Evolutionary conservation across 176 grass and related monocot genomes (phyloP).

Genomic region (Zoysia pacifica): DNA sequence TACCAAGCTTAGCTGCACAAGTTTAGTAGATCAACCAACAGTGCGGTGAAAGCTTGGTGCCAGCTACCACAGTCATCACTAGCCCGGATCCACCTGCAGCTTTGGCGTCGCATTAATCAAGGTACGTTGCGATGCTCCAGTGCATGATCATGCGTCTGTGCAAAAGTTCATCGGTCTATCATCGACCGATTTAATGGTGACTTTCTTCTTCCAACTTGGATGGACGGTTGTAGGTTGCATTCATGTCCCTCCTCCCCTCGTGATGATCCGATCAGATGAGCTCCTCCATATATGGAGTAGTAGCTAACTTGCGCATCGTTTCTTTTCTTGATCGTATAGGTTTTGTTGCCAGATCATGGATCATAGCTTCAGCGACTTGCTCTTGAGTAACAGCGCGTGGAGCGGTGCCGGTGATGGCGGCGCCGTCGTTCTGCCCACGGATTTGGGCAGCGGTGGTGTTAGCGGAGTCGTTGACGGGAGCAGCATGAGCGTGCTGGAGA

Average conservation of each 20-base stretch:
- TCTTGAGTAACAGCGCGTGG: constrained; percentile 47
- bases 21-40: too few relatives aligned
- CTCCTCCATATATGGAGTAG: background rate
- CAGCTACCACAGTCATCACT: too few relatives aligned
- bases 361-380: constrained; percentile 54
- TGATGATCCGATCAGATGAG: constrained; percentile 8
- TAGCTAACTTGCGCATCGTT: background rate
- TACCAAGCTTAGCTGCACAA: too few relatives aligned
- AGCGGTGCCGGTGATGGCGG: background rate
- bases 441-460: too few relatives aligned
- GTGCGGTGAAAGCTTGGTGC: too few relatives aligned
- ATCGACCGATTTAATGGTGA: background rate
- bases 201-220: background rate
- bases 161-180: background rate
- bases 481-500: constrained; percentile 49
- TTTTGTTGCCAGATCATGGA: constrained; percentile 40
- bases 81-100: background rate
- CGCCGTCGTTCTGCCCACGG: background rate
- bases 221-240: background rate
- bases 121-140: background rate
- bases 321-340: background rate
- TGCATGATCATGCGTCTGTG: background rate
- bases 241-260: background rate
- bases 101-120: constrained; percentile 18
- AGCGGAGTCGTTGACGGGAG: background rate